Evolutionary conservation across 345 rosid genomes (phyloP).

Genomic region (Gossypium thurberi): DNA sequence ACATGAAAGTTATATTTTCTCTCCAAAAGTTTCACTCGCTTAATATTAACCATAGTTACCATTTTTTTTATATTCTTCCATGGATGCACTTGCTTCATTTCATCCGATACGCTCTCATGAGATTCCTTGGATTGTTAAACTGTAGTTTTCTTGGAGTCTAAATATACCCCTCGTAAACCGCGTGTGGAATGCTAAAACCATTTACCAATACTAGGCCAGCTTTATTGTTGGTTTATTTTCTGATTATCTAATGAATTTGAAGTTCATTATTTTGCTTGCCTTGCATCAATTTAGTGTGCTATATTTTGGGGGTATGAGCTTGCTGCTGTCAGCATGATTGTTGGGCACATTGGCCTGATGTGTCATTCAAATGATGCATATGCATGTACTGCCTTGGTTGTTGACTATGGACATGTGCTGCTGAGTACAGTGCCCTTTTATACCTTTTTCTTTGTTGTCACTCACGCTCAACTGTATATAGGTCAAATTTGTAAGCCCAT

Average conservation of each 20-base stretch:
- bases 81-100: too few relatives aligned
- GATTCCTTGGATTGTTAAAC: too few relatives aligned
- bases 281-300: not conserved
- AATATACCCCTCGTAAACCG: not conserved
- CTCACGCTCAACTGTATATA: not conserved
- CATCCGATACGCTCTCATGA: too few relatives aligned
- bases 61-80: too few relatives aligned
- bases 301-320: not conserved
- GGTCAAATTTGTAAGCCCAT: too few relatives aligned
- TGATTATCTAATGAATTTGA: not conserved
- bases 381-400: not conserved
- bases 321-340: not conserved
- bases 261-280: not conserved
- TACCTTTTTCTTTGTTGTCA: not conserved
- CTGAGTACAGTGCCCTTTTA: not conserved
- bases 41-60: too few relatives aligned
- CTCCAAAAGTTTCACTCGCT: too few relatives aligned
- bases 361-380: not conserved
- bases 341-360: not conserved
- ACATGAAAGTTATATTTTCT: too few relatives aligned
- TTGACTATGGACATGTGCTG: not conserved
- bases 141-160: too few relatives aligned
- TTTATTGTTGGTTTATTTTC: not conserved
- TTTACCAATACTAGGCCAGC: not conserved
- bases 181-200: not conserved